These are phyloP conservation scores for Diplosphaera chodatii DNA, from an alignment of 139 green algal genomes.

Conservation along the genomic window DNA sequence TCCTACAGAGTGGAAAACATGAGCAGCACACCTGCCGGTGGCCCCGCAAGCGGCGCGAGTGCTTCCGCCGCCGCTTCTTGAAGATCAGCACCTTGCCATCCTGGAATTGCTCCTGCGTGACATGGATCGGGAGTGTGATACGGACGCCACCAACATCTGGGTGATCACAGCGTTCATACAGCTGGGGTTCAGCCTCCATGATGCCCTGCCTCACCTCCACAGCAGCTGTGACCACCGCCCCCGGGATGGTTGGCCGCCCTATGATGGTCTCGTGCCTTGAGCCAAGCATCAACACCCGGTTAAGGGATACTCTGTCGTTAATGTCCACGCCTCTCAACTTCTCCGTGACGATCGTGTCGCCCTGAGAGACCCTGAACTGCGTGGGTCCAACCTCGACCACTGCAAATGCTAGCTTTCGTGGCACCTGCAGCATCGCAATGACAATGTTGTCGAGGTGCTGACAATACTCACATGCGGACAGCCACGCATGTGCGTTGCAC, in stretches of 20 bases:
- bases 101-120: slow-evolving; percentile 55
- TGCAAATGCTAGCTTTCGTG: slow-evolving; percentile 41
- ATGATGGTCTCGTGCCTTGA: slow-evolving; percentile 47
- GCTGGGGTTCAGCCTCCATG: too few relatives aligned
- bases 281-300: slow-evolving; percentile 53
- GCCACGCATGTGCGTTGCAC: too few relatives aligned
- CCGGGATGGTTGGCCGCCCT: slow-evolving; percentile 43
- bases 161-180: too few relatives aligned
- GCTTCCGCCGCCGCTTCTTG: slow-evolving; percentile 80
- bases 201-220: slow-evolving; percentile 52
- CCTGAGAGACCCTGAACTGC: slow-evolving; percentile 62
- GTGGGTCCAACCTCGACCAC: slow-evolving; percentile 57
- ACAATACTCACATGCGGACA: too few relatives aligned
- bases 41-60: slow-evolving; percentile 59
- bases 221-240: slow-evolving; percentile 33
- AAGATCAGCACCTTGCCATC: slow-evolving; percentile 81
- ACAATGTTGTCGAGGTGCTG: too few relatives aligned
- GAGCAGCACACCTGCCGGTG: slow-evolving; percentile 45
- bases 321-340: slow-evolving; percentile 50
- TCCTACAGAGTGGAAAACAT: too few relatives aligned
- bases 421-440: too few relatives aligned
- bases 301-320: slow-evolving; percentile 45
- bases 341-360: slow-evolving; percentile 61
- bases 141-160: too few relatives aligned
- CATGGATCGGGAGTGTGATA: too few relatives aligned